phyloP scores from a whole-genome alignment of 192 early-diverging fungal species.

The Chytriomyces hyalinus region DNA sequence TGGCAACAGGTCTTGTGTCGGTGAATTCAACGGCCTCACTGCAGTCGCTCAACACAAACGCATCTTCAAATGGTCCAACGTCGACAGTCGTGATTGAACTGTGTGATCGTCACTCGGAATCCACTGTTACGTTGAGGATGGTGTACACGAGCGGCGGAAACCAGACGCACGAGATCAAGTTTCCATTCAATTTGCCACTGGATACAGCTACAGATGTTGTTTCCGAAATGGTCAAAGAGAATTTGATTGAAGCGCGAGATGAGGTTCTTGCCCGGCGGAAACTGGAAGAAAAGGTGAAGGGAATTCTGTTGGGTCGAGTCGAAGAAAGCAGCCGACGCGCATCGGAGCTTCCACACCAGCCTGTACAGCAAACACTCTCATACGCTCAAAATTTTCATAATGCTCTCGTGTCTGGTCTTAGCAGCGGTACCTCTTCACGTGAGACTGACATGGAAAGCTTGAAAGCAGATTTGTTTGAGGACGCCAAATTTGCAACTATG shows the following conservation, averaged over 20 bases:
- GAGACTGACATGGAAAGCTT: neutral
- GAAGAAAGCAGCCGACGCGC: constrained; percentile 10
- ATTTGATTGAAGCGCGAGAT: constrained; percentile 45
- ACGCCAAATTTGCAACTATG: neutral
- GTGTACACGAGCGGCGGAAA: constrained; percentile 38
- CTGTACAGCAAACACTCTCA: too few species aligned
- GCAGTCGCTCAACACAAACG: neutral
- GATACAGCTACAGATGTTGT: constrained; percentile 81
- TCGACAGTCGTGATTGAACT: constrained; percentile 42
- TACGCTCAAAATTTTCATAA: too few species aligned
- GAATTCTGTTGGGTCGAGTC: constrained; percentile 19
- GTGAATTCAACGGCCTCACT: neutral
- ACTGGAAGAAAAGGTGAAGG: constrained; percentile 42
- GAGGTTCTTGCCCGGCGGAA: constrained; percentile 42
- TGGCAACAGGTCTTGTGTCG: neutral
- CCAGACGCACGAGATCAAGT: constrained; percentile 64
- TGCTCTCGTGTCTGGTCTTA: neutral
- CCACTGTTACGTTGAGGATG: constrained; percentile 48
- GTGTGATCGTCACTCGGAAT: constrained; percentile 33
- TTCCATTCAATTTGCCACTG: constrained; percentile 66
- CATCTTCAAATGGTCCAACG: neutral
- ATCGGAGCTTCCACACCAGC: neutral
- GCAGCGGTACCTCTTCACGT: neutral
- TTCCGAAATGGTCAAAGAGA: constrained; percentile 53
- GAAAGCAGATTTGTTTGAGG: neutral